Base-by-base conservation (phyloP, 768 basidiomycete species). In the Jaapia argillacea region DNA sequence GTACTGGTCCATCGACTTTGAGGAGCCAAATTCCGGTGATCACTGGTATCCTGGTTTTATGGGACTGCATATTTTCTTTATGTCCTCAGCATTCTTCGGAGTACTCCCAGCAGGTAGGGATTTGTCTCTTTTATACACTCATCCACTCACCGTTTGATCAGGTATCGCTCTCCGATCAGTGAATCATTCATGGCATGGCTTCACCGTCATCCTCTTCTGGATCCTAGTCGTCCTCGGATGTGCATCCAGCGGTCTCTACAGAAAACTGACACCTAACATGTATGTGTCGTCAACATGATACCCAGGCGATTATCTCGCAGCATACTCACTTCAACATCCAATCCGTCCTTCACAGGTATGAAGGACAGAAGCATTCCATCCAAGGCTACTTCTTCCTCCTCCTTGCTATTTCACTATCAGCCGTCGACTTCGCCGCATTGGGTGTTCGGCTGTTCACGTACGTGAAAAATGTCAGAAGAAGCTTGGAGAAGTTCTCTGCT, bases 151-250 rank as follows among this genome's bases (percentile, higher is more conserved):
- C 37, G 37, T 13, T 45, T 45, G 23, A 26, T 20, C 55, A 94
- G 92, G 76, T 24, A 86, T 94, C 47, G 76, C 79, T 1, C 68
- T 96, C 47, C 79, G 91, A 25, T 80, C 85, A 13, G 80, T 83
- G 0, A 79, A 79, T 40, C 83, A 89, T 54, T 63, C 80, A 0
- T 74, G 70, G 50, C 80, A 81, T 44, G 68, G 69, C 20, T 39
- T 82, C 13, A 69, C 71, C 5, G 71, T 81, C n/a, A 40, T 75
- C 23, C 63, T 66, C 0, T 92, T 91, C 63, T 82, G 83, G 55
- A 61, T 51, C 10, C 66, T 85, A 18, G 65, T 70, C 42, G 59
- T 67, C 1, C 57, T 93, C 31, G 88, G 87, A 4, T 75, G 82
- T 57, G 68, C 77, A 12, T 62, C 81, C 18, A 82, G 81, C 52